Evolutionary conservation across 345 rosid species (phyloP), one percentile per base, ranked within the genome.

Genomic region (Pugionium cornutum): DNA sequence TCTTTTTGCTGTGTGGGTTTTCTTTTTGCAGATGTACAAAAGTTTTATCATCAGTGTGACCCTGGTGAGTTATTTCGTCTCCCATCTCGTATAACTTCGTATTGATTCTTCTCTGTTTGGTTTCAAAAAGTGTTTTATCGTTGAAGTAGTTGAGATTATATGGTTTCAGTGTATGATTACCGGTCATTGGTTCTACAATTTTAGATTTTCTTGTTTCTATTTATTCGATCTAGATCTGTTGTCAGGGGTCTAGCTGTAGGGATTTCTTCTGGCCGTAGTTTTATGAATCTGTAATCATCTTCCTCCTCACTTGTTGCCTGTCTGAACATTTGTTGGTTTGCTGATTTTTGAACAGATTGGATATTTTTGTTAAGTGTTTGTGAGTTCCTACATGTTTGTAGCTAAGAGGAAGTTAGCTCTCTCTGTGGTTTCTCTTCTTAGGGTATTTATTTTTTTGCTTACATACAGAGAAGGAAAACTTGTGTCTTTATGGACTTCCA

Each of bases 401-500:
- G 6, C 63, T 44, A 28, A 37, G 51, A 10, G 46, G 47, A 52
- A 35, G 44, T 60, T 73, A 10, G 51, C 31, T 47, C 7, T 66
- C 55, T 32, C 4, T 55, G 44, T 51, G 49, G 8, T 35, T 34
- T 58, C 29, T 52, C 27, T 27, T 54, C 47, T 64, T 46, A 56
- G 4, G 40, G 33, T 33, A 7, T 5, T 26, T 51, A 10, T 37
- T 32, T 29, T 51, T 34, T 53, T 11, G 3, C 52, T 7, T 45
- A 7, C 74, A 58, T 67, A 53, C 81, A 94, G 99, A 86, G 63
- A 94, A 94, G 83, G 99, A 94, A 67, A 94, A 94, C 45, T 77
- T 94, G 75, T 88, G 99, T 74, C 83, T 90, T 6, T 94, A 88
- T 81, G 99, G 95, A 76, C 88, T 88, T 73, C 99, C 99, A n/a